Base-by-base conservation (phyloP, 192 early-diverging fungal species). In the Pilaira anomala region DNA sequence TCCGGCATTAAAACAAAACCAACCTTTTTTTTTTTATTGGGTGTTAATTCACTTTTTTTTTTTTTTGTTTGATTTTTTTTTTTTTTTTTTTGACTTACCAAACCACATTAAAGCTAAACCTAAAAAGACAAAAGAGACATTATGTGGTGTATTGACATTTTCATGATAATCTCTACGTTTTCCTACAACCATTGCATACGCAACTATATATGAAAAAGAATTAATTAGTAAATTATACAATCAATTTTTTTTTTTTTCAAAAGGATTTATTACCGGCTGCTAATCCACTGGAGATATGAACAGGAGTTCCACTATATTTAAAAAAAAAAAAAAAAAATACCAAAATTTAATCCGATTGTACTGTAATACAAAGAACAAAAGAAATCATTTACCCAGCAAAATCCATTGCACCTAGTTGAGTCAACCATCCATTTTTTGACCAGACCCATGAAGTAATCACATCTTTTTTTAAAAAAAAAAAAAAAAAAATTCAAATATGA, bases 1-100 rank as follows among this genome's bases (percentile, higher is more conserved):
- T 29, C 91, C 92, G 18, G 86, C 91, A 73, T 96, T 96, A 75
- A 94, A 96, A 0, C 88, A 91, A 49, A 90, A 88, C 92, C 92
- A 95, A 36, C 93, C 93, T 9, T 9, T 9, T 36, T 36, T 9
- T 36, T 36, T 21, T 52, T 52, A 3, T 29, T 11, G 13, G 3
- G 24, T 52, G 22, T 25, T 51, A 25, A 22, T 51, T 25, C 28
- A 16, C 16, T 25, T 36, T 36, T 1, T 36, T 8, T 48, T 29
- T 48, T 70, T 91, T 91, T 76, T 33, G 84, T n/a, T n/a, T n/a
- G 11, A 36, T 9, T 36, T 36, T 9, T 36, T 36, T 36, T 36
- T 1, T 36, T 8, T 48, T 29, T 48, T 70, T 91, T 91, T 76
- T 33, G 84, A 87, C 89, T 88, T 94, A 52, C 92, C 93, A 68